These are phyloP conservation scores for Psilocybe subaeruginosa DNA, from an alignment of 768 basidiomycete genomes.

Conservation along the genomic window DNA sequence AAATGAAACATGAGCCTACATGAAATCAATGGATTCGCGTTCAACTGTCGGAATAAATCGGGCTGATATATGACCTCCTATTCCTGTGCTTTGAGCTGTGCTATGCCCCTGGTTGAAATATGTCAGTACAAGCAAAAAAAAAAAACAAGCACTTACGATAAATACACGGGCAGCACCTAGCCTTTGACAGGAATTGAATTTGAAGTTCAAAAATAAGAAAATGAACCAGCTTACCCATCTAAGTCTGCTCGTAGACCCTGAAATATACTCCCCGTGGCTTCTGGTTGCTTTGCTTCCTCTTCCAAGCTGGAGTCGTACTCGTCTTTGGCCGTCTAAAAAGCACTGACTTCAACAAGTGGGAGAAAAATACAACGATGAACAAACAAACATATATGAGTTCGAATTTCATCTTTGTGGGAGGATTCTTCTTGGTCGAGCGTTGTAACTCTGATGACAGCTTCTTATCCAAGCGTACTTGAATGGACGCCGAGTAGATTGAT, in stretches of 20 bases:
- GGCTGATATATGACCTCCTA: constrained; percentile 65
- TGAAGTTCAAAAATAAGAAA: not conserved
- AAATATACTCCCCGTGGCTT: constrained; percentile 79
- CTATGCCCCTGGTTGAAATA: constrained; percentile 69
- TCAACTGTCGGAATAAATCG: constrained; percentile 97
- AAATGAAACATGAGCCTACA: constrained; percentile 48
- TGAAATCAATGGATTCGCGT: constrained; percentile 88
- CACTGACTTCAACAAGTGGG: not conserved
- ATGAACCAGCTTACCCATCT: constrained; percentile 59
- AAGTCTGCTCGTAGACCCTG: constrained; percentile 86
- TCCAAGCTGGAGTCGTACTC: constrained; percentile 75
- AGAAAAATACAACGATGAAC: not conserved
- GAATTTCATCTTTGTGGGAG: constrained; percentile 73
- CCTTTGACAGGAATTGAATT: constrained; percentile 33
- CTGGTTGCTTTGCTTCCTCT: constrained; percentile 63
- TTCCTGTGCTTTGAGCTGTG: constrained; percentile 90
- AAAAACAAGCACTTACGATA: constrained; percentile 56
- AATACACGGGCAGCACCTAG: constrained; percentile 77
- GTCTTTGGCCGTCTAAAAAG: constrained; percentile 72
- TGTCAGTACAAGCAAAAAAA: not conserved
- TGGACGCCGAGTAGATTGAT: constrained; percentile 67
- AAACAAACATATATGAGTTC: constrained; percentile 81
- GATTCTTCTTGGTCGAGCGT: constrained; percentile 94
- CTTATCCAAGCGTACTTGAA: constrained; percentile 65
- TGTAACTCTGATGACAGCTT: constrained; percentile 76